Evolutionary conservation across 768 basidiomycete species (phyloP).

Genomic region (Gautieria morchelliformis): DNA sequence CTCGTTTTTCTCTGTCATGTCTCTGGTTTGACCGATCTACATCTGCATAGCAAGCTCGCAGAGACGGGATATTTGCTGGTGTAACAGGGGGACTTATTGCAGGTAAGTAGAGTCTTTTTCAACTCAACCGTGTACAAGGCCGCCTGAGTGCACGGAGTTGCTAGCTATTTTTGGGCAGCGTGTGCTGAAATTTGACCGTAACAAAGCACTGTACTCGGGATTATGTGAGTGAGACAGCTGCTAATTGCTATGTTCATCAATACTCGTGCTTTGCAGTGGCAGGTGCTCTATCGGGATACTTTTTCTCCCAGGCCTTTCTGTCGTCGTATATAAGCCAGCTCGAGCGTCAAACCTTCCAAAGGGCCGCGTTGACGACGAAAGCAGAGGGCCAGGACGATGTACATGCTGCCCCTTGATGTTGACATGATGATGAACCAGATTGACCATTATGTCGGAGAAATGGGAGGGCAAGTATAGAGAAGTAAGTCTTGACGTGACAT

Average conservation of each 20-base stretch:
- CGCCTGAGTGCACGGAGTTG: not conserved
- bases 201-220: not conserved
- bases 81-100: conserved; percentile 6
- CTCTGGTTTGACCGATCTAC: not conserved
- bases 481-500: no score
- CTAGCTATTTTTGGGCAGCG: conserved; percentile 1
- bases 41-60: conserved; percentile 2
- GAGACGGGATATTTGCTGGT: conserved; percentile 8
- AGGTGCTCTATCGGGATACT: conserved; percentile 2
- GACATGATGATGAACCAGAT: no score
- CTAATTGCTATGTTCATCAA: not conserved
- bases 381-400: no score
- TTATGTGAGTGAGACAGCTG: not conserved
- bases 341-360: not conserved
- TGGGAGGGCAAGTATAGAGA: no score
- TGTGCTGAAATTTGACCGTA: conserved; percentile 2
- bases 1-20: not conserved
- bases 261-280: conserved; percentile 1
- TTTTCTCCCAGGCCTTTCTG: conserved; percentile 7
- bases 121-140: no score
- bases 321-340: not conserved
- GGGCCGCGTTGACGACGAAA: not conserved
- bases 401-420: no score
- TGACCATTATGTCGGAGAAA: no score
- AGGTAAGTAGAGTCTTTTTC: not conserved